Evolutionary conservation across 2,329 filamentous ascomycete species (phyloP).

Genomic region (Stemphylium lycopersici): DNA sequence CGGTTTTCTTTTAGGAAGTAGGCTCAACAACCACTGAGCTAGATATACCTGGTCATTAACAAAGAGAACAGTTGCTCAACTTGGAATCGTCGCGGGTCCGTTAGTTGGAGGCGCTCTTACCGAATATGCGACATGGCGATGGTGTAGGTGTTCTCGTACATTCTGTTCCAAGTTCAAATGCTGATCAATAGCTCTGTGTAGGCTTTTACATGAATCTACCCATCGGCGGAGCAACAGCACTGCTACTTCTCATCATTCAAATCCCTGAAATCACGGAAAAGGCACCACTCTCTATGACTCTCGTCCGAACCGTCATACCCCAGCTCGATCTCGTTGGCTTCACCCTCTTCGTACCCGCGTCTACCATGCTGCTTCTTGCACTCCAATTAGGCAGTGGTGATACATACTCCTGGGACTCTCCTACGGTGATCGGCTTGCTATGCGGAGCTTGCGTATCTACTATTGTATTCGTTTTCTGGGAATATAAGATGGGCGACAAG

Average conservation of each 20-base stretch:
- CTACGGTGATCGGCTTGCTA: slow-evolving; percentile 45
- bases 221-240: slow-evolving; percentile 42
- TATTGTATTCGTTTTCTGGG: slow-evolving; percentile 45
- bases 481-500: slow-evolving; percentile 42
- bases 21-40: too few relatives aligned
- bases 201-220: slow-evolving; percentile 53
- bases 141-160: slow-evolving; percentile 37
- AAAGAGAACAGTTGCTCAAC: slow-evolving; percentile 30
- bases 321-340: slow-evolving; percentile 50
- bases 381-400: slow-evolving; percentile 48
- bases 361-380: slow-evolving; percentile 47
- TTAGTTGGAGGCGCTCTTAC: slow-evolving; percentile 53
- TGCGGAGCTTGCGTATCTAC: slow-evolving; percentile 38
- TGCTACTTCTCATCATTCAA: slow-evolving; percentile 40
- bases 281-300: slow-evolving; percentile 12
- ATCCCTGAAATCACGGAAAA: slow-evolving; percentile 28
- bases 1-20: slow-evolving; percentile 1
- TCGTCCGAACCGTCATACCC: slow-evolving; percentile 34
- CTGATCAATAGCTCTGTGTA: neutral
- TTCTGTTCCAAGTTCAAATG: neutral
- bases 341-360: slow-evolving; percentile 41
- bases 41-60: too few relatives aligned
- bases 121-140: slow-evolving; percentile 49
- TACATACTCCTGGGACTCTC: slow-evolving; percentile 43
- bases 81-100: slow-evolving; percentile 49